phyloP scores from a whole-genome alignment of 352 stramenopile genomes.

The Phytophthora niederhauseri region DNA sequence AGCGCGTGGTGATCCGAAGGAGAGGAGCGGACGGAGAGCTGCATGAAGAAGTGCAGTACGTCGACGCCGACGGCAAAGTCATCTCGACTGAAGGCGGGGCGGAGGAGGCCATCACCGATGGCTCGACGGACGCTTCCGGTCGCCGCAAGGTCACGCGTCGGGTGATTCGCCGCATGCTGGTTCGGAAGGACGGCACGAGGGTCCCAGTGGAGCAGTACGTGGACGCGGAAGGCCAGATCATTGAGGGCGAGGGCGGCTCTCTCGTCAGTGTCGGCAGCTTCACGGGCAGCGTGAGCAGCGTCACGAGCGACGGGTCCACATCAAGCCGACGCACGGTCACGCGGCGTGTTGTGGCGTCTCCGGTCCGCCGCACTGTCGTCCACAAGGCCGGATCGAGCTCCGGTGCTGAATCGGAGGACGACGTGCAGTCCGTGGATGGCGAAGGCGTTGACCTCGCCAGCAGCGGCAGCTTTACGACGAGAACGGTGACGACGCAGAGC shows the following conservation, averaged over 20 bases:
- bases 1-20: conserved; percentile 18
- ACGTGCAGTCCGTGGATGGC: conserved; percentile 15
- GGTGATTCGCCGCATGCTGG: conserved; percentile 21
- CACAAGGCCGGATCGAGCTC: conserved; percentile 24
- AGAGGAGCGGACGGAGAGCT: conserved; percentile 15
- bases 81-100: conserved; percentile 3
- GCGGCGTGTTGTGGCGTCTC: conserved; percentile 26
- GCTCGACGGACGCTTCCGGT: conserved; percentile 2
- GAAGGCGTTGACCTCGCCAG: conserved; percentile 3
- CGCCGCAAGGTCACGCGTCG: conserved; percentile 24
- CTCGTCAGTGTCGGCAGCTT: conserved; percentile 25
- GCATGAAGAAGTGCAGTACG: conserved; percentile 12
- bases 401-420: conserved; percentile 25
- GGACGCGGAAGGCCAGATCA: conserved; percentile 16
- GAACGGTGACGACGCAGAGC: conserved; percentile 15
- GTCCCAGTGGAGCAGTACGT: conserved; percentile 23
- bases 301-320: conserved; percentile 28
- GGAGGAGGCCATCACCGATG: no score
- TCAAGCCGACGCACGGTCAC: conserved; percentile 32
- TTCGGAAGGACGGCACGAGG: conserved; percentile 24
- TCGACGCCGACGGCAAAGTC: conserved; percentile 26
- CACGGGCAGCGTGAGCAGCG: conserved; percentile 26
- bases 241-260: conserved; percentile 12
- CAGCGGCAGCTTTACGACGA: conserved; percentile 12
- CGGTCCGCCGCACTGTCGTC: conserved; percentile 22